phyloP scores from a whole-genome alignment of 1,139 yeast genomes.

The Spathaspora sp. region DNA sequence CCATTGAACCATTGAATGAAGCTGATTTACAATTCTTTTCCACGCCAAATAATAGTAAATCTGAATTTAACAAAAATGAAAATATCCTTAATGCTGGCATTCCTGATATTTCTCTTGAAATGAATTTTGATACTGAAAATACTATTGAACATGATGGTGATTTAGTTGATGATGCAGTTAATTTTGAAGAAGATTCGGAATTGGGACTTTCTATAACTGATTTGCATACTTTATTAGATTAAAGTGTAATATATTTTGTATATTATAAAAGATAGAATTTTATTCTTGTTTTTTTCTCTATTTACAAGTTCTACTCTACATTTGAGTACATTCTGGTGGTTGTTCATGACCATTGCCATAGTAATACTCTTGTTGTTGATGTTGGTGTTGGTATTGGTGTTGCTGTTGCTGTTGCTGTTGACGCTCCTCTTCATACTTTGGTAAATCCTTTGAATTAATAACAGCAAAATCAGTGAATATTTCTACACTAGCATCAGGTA shows the following conservation, averaged over 20 bases:
- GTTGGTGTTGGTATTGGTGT: too few relatives aligned
- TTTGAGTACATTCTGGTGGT: slow-evolving; percentile 40
- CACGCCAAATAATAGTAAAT: slow-evolving; percentile 14
- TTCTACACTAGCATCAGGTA: slow-evolving; percentile 40
- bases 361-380: slow-evolving; percentile 5
- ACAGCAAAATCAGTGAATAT: slow-evolving; percentile 42
- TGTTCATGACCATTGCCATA: slow-evolving; percentile 14
- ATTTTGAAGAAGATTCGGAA: slow-evolving; percentile 13
- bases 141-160: slow-evolving; percentile 3
- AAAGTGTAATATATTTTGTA: neutral
- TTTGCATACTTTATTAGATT: slow-evolving; percentile 39
- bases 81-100: slow-evolving; percentile 5
- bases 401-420: slow-evolving; percentile 4
- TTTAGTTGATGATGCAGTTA: slow-evolving; percentile 2
- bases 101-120: slow-evolving; percentile 15
- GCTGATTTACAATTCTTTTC: slow-evolving; percentile 26
- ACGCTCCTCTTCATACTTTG: slow-evolving; percentile 26
- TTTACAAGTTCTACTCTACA: slow-evolving; percentile 4
- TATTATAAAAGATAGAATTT: slow-evolving; percentile 14
- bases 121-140: slow-evolving; percentile 20
- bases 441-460: slow-evolving; percentile 29
- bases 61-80: slow-evolving; percentile 15
- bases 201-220: slow-evolving; percentile 38
- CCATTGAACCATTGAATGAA: slow-evolving; percentile 21
- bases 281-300: slow-evolving; percentile 7